These are phyloP conservation scores for Hibiscus mutabilis DNA, from an alignment of 345 rosid genomes.

Conservation along the genomic window DNA sequence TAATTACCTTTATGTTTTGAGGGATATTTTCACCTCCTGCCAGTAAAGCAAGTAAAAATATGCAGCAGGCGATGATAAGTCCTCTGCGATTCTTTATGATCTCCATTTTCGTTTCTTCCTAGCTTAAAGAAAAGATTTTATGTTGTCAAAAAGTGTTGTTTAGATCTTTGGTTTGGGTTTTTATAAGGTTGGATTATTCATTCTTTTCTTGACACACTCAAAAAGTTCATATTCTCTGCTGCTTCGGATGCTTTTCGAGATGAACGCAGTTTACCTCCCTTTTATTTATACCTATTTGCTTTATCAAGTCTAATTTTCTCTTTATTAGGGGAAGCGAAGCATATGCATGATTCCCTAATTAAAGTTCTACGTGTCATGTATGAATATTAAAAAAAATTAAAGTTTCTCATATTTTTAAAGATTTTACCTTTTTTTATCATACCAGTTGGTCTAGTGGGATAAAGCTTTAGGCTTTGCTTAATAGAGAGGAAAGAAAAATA, in stretches of 20 bases:
- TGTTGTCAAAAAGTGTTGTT: background rate
- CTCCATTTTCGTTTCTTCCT: background rate
- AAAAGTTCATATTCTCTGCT: constrained; percentile 3
- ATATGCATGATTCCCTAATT: too few species aligned
- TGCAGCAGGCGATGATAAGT: background rate
- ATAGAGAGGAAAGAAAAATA: too few species aligned
- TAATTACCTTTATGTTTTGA: constrained; percentile 5
- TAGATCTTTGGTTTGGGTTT: background rate
- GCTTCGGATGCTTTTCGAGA: too few species aligned
- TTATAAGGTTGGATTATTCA: background rate
- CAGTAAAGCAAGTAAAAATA: background rate
- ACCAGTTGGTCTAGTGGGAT: too few species aligned
- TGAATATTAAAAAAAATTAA: too few species aligned
- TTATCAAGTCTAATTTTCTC: background rate
- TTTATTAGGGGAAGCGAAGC: too few species aligned
- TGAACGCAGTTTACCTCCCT: background rate
- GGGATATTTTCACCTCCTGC: constrained; percentile 12
- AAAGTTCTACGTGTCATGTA: too few species aligned
- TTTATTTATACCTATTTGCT: constrained; percentile 1
- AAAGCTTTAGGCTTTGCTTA: too few species aligned
- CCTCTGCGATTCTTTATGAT: background rate
- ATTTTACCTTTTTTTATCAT: too few species aligned
- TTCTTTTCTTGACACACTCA: constrained; percentile 1
- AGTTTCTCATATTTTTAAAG: too few species aligned
- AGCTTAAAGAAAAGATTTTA: background rate